phyloP scores from a whole-genome alignment of 2,329 filamentous ascomycete species.

The Epichloe festucae region DNA sequence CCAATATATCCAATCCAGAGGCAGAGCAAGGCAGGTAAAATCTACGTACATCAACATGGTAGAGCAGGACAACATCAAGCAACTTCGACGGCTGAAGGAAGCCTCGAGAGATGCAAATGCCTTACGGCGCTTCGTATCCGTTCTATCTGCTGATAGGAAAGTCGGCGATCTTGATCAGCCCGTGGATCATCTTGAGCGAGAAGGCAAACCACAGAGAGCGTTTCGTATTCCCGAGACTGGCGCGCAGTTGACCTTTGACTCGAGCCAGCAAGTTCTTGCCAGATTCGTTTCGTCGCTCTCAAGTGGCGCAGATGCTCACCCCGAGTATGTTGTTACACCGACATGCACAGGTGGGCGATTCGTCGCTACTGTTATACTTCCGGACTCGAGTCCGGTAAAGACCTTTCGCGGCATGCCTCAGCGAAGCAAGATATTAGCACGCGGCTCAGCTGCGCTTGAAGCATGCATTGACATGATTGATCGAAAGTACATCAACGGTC shows the following conservation, averaged over 20 bases:
- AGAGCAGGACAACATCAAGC: slow-evolving; percentile 53
- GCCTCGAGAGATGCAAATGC: slow-evolving; percentile 45
- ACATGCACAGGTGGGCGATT: slow-evolving; percentile 40
- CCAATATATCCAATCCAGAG: slow-evolving; percentile 86
- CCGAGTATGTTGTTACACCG: slow-evolving; percentile 50
- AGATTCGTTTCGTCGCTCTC: slow-evolving; percentile 58
- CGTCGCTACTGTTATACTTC: slow-evolving; percentile 67
- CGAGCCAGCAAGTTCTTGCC: slow-evolving; percentile 57
- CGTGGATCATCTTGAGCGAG: slow-evolving; percentile 6
- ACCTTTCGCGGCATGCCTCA: slow-evolving; percentile 51
- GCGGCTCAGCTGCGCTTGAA: slow-evolving; percentile 80
- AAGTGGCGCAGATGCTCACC: slow-evolving; percentile 15
- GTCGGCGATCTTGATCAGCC: slow-evolving; percentile 14
- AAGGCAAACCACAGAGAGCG: slow-evolving; percentile 26
- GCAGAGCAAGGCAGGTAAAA: slow-evolving; percentile 63
- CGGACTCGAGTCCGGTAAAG: slow-evolving; percentile 58
- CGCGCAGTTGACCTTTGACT: slow-evolving; percentile 66
- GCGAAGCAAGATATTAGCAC: slow-evolving; percentile 62
- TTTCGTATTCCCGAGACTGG: slow-evolving; percentile 54
- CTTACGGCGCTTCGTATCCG: slow-evolving; percentile 64
- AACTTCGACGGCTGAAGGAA: slow-evolving; percentile 43
- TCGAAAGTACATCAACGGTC: slow-evolving; percentile 54
- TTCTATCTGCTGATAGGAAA: slow-evolving; percentile 61
- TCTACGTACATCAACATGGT: slow-evolving; percentile 81
- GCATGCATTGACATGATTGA: slow-evolving; percentile 59